These are phyloP conservation scores for Olyra latifolia DNA, from an alignment of 176 grass and related monocot genomes.

Conservation along the genomic window DNA sequence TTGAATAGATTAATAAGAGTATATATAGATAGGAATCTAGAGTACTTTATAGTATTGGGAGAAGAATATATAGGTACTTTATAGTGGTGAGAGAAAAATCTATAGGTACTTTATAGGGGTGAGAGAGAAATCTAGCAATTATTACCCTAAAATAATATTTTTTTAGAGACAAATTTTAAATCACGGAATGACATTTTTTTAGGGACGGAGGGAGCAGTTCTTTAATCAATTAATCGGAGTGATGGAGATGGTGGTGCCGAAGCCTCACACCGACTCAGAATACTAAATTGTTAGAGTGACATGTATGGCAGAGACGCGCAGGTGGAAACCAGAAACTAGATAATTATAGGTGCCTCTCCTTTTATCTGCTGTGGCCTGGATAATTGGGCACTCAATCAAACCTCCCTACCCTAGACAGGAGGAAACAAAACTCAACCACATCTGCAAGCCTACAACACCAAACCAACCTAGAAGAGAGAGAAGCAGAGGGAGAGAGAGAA, in stretches of 20 bases:
- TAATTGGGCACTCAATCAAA: conserved; percentile 37
- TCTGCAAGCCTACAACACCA: conserved; percentile 2
- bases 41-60: no score
- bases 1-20: no score
- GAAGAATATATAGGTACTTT: no score
- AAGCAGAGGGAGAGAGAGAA: neutral
- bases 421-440: neutral
- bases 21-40: no score
- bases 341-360: conserved; percentile 18
- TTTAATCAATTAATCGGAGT: no score
- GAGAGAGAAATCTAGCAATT: no score
- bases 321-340: neutral
- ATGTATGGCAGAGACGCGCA: neutral
- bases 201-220: no score
- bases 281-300: neutral
- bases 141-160: no score
- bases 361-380: conserved; percentile 40
- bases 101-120: no score
- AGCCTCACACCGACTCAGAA: neutral
- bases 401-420: neutral
- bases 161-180: no score
- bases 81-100: no score
- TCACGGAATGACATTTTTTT: no score
- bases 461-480: neutral
- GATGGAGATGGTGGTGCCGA: neutral